phyloP scores from a whole-genome alignment of 1,284 basidiomycete genomes.

The Cutaneotrichosporon sp. region DNA sequence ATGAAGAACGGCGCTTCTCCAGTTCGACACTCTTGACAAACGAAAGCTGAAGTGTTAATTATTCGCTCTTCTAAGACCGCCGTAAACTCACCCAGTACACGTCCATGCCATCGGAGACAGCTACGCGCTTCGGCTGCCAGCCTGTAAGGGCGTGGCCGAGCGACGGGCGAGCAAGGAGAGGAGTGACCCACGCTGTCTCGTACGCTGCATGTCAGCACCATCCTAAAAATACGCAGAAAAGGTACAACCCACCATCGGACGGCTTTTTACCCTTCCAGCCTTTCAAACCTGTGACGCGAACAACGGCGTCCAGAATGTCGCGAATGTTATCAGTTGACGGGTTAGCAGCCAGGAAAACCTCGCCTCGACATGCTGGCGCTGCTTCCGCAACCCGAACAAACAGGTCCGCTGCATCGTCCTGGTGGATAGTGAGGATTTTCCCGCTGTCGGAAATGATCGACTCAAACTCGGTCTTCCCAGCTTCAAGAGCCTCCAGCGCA shows the following conservation, averaged over 20 bases:
- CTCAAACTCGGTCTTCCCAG: conserved; percentile 46
- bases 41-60: too few species aligned
- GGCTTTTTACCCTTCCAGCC: conserved; percentile 21
- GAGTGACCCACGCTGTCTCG: conserved; percentile 36
- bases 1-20: too few species aligned
- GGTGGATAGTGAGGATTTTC: conserved; percentile 51
- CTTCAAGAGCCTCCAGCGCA: conserved; percentile 36
- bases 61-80: neutral
- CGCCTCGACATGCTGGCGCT: conserved; percentile 47
- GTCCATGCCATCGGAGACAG: conserved; percentile 52
- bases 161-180: conserved; percentile 44
- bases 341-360: conserved; percentile 54
- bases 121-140: conserved; percentile 53
- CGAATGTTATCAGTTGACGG: conserved; percentile 52
- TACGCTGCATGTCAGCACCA: conserved; percentile 22
- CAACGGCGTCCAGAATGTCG: conserved; percentile 51
- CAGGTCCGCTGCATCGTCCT: conserved; percentile 55
- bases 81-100: conserved; percentile 44
- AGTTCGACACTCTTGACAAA: neutral
- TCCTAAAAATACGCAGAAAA: neutral
- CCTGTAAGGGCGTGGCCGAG: conserved; percentile 53
- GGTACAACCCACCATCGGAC: neutral
- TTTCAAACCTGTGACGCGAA: conserved; percentile 47
- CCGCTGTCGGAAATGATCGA: conserved; percentile 47
- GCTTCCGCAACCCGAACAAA: conserved; percentile 52